Evolutionary conservation across 2,329 filamentous ascomycete genomes (phyloP).

Genomic region (Neofusicoccum cordaticola): DNA sequence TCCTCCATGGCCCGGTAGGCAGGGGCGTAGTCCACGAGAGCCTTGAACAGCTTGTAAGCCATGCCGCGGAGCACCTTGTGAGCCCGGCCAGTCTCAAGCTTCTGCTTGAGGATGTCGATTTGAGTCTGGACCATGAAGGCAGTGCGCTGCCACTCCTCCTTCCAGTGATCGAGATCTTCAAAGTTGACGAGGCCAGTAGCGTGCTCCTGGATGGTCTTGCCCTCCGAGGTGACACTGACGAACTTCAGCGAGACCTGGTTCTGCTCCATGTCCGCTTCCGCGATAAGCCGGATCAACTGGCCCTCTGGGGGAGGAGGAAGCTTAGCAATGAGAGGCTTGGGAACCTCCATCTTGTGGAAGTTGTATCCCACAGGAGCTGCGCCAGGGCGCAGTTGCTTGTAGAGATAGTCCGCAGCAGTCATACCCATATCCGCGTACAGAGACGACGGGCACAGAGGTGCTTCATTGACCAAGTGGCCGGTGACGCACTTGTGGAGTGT

Average conservation of each 20-base stretch:
- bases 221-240: constrained; percentile 59
- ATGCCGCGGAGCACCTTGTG: constrained; percentile 72
- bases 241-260: constrained; percentile 55
- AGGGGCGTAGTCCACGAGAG: constrained; percentile 55
- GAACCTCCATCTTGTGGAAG: constrained; percentile 65
- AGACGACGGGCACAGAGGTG: constrained; percentile 63
- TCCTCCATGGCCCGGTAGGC: constrained; percentile 59
- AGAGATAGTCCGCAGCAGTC: constrained; percentile 65
- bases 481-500: constrained; percentile 61
- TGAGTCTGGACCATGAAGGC: constrained; percentile 57
- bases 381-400: constrained; percentile 60
- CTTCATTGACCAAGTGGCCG: constrained; percentile 67
- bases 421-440: constrained; percentile 64
- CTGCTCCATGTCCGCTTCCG: constrained; percentile 56
- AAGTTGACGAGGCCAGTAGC: constrained; percentile 61
- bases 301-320: constrained; percentile 47
- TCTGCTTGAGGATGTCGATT: constrained; percentile 64
- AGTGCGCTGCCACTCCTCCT: constrained; percentile 64
- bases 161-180: constrained; percentile 60
- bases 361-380: constrained; percentile 59
- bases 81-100: constrained; percentile 63
- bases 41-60: constrained; percentile 71
- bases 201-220: constrained; percentile 57
- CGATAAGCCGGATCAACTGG: constrained; percentile 61
- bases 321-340: constrained; percentile 65